Conservation (phyloP, 2,329 filamentous ascomycete species). For the Hirsutella rhossiliensis region DNA sequence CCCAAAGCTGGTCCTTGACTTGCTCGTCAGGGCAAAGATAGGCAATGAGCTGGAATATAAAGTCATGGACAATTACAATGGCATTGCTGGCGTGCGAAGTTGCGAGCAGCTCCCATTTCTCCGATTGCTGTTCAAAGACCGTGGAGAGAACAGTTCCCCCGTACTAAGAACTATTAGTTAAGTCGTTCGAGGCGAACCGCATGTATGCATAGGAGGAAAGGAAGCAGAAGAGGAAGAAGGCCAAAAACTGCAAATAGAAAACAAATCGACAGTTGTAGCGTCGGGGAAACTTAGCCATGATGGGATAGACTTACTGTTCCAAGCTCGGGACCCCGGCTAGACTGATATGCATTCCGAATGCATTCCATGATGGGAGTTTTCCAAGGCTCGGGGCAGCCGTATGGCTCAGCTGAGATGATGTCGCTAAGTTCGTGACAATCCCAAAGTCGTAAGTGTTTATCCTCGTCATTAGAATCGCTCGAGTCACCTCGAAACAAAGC, state of each 20-base stretch:
- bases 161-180: slow-evolving; percentile 19
- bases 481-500: too few species aligned
- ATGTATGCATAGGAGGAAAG: neutral
- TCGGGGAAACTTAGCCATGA: too few species aligned
- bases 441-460: too few species aligned
- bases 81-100: slow-evolving; percentile 36
- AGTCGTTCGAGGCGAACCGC: too few species aligned
- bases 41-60: slow-evolving; percentile 31
- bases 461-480: too few species aligned
- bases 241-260: too few species aligned
- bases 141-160: slow-evolving; percentile 25
- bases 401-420: neutral
- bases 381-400: neutral
- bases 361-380: slow-evolving; percentile 9
- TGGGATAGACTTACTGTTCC: slow-evolving; percentile 1
- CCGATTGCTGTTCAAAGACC: slow-evolving; percentile 39
- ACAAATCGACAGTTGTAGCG: too few species aligned
- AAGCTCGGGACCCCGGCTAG: slow-evolving; percentile 5
- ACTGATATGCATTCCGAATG: slow-evolving; percentile 6
- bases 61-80: slow-evolving; percentile 39
- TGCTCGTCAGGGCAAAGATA: slow-evolving; percentile 28
- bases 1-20: slow-evolving; percentile 29
- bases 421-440: slow-evolving; percentile 3
- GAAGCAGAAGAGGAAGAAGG: neutral
- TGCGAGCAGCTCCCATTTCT: slow-evolving; percentile 38